These are phyloP conservation scores for Prunus mume DNA, from an alignment of 306 rosid species.

Conservation along the genomic window DNA sequence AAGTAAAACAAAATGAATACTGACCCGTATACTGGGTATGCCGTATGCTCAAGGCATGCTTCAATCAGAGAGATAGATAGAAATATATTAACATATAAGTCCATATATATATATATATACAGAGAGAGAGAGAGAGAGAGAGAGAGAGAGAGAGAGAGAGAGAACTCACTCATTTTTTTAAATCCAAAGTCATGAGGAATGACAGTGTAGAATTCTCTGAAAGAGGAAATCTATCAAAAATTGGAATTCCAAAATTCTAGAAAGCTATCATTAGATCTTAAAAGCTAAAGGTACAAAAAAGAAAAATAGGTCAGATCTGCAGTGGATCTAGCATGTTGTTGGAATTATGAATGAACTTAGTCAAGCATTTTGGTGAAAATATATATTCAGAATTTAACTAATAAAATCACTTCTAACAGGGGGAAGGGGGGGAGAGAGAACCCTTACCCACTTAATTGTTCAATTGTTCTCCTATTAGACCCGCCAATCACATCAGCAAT, in stretches of 20 bases:
- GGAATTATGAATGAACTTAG: constrained; percentile 1
- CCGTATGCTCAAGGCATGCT: neutral
- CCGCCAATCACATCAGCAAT: constrained; percentile 74
- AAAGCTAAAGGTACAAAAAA: neutral
- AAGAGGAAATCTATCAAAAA: constrained; percentile 28
- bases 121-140: too few relatives aligned
- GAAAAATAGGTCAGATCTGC: neutral
- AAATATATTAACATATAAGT: too few relatives aligned
- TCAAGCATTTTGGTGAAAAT: constrained; percentile 11
- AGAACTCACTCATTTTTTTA: constrained; percentile 76
- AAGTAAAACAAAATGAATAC: too few relatives aligned
- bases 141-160: constrained; percentile 28
- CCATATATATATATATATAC: too few relatives aligned
- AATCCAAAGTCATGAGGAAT: constrained; percentile 98
- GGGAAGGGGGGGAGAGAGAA: neutral
- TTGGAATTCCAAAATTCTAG: constrained; percentile 20
- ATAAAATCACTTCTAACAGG: neutral
- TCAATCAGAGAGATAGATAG: too few relatives aligned
- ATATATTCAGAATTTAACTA: neutral
- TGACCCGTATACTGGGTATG: neutral
- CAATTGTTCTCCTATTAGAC: constrained; percentile 48
- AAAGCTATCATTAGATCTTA: neutral
- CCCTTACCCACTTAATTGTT: constrained; percentile 86
- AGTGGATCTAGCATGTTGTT: neutral
- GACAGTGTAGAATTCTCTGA: constrained; percentile 95